Evolutionary conservation across 2,329 filamentous ascomycete species (phyloP), one percentile per base, ranked within the genome.

Genomic region (Paramyrothecium roridum): DNA sequence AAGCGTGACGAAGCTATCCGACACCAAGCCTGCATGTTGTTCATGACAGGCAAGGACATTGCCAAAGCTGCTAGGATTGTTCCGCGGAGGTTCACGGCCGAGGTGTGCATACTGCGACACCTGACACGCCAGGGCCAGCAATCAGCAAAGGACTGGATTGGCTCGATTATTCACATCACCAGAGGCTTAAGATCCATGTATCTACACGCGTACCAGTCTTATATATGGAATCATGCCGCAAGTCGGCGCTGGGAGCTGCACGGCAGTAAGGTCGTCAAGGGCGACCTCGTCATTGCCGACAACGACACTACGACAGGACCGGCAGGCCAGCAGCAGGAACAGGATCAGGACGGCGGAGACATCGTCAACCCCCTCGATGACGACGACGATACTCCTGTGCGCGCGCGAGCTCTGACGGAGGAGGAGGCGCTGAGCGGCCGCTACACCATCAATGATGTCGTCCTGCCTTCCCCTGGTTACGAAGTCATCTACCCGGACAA

Each of bases 151-250:
- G 93, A 99, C 72, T 95, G 85, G 69, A 81, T 90, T 57, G 93
- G 93, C 22, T 91, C 95, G 1, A 73, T 99, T 52, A 83, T 88
- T 67, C 81, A 83, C 53, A 93, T 99, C 59, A 89, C 89, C 22
- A 83, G 93, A 19, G 91, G 90, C 50, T 79, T 98, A 64, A 85
- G 92, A 47, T 84, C 91, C 56, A 97, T 99, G 89, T 99, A 98
- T 69, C 87, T 96, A 17, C 95, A 99, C 70, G 93, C 95, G 6
- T 98, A 97, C 73, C 95, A 99, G 71, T 96, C 90, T 7, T 83
- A 92, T 40, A 87, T 99, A 10, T 99, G 93, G 93, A 99, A 99
- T 74, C 84, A 86, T 61, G 90, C 86, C 13, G 90, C 86, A 2
- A 91, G 90, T 61, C 85, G 88, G 63, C 88, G 95, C 49, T 96